phyloP scores from a whole-genome alignment of 2,329 filamentous ascomycete genomes.

The Penicillium polonicum region DNA sequence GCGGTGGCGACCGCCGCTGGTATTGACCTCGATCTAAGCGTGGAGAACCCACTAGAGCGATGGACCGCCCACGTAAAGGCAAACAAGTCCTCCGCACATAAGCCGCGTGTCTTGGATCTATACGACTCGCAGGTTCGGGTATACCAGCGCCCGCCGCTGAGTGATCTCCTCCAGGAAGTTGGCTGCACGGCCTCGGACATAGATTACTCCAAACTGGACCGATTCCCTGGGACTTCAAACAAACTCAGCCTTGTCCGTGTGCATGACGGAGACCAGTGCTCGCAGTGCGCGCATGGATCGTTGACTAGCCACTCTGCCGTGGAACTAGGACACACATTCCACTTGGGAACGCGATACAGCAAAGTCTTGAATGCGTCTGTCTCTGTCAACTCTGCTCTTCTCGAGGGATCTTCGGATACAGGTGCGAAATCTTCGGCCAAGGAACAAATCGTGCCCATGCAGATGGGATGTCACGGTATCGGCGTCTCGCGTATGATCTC shows the following conservation, averaged over 20 bases:
- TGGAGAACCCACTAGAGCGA: constrained; percentile 58
- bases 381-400: constrained; percentile 39
- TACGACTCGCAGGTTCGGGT: constrained; percentile 43
- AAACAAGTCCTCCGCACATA: constrained; percentile 26
- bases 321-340: constrained; percentile 93
- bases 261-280: constrained; percentile 68
- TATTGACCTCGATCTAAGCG: constrained; percentile 67
- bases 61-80: constrained; percentile 50
- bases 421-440: constrained; percentile 26
- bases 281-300: constrained; percentile 62
- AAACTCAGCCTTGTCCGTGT: constrained; percentile 65
- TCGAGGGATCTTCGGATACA: constrained; percentile 14
- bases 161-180: constrained; percentile 34
- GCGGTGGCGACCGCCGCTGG: constrained; percentile 49
- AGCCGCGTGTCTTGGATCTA: constrained; percentile 38
- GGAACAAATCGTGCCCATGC: constrained; percentile 56
- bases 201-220: constrained; percentile 37
- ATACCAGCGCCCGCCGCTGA: constrained; percentile 41
- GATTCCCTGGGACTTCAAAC: constrained; percentile 41
- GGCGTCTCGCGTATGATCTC: constrained; percentile 88
- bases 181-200: constrained; percentile 31
- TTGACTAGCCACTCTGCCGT: constrained; percentile 71
- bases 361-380: constrained; percentile 68
- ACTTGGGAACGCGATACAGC: constrained; percentile 86
- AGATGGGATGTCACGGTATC: constrained; percentile 98